phyloP scores from a whole-genome alignment of 2,329 filamentous ascomycete species.

The Scedosporium dehoogii region DNA sequence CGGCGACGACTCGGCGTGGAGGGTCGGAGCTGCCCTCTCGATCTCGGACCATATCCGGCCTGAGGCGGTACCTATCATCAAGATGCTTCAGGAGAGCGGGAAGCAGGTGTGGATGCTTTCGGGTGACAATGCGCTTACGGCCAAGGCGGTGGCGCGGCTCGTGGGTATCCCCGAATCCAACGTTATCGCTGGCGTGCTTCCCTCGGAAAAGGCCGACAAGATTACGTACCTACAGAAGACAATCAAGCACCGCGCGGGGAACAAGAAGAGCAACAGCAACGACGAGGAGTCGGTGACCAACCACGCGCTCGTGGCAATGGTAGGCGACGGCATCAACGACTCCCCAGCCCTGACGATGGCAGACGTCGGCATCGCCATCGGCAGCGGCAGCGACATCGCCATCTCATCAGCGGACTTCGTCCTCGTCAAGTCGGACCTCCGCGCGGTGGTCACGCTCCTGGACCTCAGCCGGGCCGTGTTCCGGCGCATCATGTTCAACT shows the following conservation, averaged over 20 bases:
- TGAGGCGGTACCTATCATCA: conserved; percentile 57
- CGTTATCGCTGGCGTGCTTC: conserved; percentile 80
- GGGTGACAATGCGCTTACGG: conserved; percentile 81
- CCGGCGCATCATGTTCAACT: conserved; percentile 72
- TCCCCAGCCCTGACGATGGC: conserved; percentile 70
- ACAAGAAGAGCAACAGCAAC: conserved; percentile 1
- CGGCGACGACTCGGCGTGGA: conserved; percentile 23
- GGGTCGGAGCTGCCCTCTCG: conserved; percentile 57
- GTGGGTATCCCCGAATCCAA: conserved; percentile 65
- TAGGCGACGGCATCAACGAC: conserved; percentile 86
- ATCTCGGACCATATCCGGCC: conserved; percentile 73
- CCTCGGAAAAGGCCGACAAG: conserved; percentile 69
- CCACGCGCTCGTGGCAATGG: conserved; percentile 62
- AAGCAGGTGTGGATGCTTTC: conserved; percentile 86
- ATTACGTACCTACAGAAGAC: conserved; percentile 53
- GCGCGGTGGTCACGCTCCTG: conserved; percentile 62
- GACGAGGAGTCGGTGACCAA: conserved; percentile 12
- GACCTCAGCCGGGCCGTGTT: conserved; percentile 64
- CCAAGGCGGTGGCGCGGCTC: conserved; percentile 63
- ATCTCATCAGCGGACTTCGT: conserved; percentile 76
- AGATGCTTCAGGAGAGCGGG: conserved; percentile 51
- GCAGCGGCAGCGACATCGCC: conserved; percentile 74
- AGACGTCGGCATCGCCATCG: conserved; percentile 77
- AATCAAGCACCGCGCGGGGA: conserved; percentile 23
- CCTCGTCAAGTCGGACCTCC: conserved; percentile 62